Evolutionary conservation across 305 asterid genomes (phyloP).

Genomic region (Solanum hybrid): DNA sequence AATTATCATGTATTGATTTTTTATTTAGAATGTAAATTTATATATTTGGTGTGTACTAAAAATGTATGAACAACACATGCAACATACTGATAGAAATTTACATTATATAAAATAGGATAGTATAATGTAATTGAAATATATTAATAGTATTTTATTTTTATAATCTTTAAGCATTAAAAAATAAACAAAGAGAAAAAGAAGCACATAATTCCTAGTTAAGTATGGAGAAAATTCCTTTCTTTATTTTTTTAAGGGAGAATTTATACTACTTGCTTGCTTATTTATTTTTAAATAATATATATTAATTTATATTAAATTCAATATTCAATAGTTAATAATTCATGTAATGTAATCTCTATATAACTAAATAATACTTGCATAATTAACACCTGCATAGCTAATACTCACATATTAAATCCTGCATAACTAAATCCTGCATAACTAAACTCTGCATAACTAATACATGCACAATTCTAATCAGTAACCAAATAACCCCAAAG

Average conservation of each 20-base stretch:
- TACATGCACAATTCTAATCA: no score
- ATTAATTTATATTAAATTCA: no score
- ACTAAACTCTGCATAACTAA: no score
- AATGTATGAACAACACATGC: neutral
- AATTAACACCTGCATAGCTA: neutral
- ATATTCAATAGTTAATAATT: no score
- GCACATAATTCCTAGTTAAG: neutral
- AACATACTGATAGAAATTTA: neutral
- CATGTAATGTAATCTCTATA: neutral
- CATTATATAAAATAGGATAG: neutral
- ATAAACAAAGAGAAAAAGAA: neutral
- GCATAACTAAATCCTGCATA: no score
- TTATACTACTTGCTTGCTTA: neutral
- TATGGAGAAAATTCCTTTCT: neutral
- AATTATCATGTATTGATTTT: neutral
- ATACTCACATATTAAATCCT: no score
- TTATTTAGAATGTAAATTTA: neutral
- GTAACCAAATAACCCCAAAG: no score
- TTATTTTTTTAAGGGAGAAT: neutral
- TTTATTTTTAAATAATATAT: no score
- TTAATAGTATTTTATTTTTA: no score
- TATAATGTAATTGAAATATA: neutral
- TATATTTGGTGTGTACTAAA: neutral
- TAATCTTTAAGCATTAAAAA: neutral
- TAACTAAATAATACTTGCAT: neutral